Evolutionary conservation across 306 rosid genomes (phyloP).

Genomic region (Rubus idaeus): DNA sequence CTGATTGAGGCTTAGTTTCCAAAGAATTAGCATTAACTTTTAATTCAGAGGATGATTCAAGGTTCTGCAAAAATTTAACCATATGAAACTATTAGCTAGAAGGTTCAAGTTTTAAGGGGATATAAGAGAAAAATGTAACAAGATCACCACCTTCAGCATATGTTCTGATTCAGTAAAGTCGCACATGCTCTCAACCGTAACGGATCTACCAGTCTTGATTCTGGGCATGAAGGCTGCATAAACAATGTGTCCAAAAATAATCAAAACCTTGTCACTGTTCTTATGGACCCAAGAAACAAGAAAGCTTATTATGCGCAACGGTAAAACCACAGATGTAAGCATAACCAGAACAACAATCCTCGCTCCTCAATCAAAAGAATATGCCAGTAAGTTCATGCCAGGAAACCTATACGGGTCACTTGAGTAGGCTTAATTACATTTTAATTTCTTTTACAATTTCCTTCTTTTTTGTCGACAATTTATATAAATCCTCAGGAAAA

Average conservation of each 20-base stretch:
- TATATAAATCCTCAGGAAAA: background rate
- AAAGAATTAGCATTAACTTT: slow-evolving; percentile 19
- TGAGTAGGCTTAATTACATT: too few species aligned
- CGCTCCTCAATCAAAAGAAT: background rate
- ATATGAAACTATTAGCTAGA: slow-evolving; percentile 10
- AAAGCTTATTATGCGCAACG: background rate
- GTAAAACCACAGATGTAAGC: background rate
- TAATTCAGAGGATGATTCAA: slow-evolving; percentile 37
- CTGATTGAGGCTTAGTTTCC: slow-evolving; percentile 33
- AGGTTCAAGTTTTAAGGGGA: background rate
- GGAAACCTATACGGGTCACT: background rate
- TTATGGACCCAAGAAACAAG: background rate
- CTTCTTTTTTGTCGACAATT: background rate
- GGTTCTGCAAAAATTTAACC: slow-evolving; percentile 38
- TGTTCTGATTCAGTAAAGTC: slow-evolving; percentile 75
- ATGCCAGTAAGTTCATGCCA: background rate
- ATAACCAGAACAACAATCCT: background rate
- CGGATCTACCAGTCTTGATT: slow-evolving; percentile 79
- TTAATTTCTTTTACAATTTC: background rate
- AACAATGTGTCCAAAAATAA: slow-evolving; percentile 12
- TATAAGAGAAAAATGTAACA: background rate
- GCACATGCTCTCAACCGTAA: slow-evolving; percentile 68
- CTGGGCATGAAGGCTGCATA: slow-evolving; percentile 87
- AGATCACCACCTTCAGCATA: slow-evolving; percentile 51
- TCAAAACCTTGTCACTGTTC: slow-evolving; percentile 13